phyloP scores from a whole-genome alignment of 1,139 yeast genomes.

The Kurtzmaniella quercitrusa region DNA sequence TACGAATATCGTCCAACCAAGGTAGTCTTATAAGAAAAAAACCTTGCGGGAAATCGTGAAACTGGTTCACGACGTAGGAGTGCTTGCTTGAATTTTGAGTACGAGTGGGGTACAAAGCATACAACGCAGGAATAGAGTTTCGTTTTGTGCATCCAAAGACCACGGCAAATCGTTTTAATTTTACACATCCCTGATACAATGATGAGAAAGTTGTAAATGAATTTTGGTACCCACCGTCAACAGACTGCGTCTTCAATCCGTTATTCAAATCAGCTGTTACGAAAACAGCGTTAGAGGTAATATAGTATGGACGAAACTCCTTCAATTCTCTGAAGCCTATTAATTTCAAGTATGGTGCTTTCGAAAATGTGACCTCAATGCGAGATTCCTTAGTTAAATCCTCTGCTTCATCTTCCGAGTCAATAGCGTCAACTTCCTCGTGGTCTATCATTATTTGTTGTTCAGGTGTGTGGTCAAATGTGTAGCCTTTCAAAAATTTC shows the following conservation, averaged over 20 bases:
- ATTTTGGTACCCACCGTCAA: conserved; percentile 45
- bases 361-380: conserved; percentile 17
- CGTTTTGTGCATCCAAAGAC: conserved; percentile 66
- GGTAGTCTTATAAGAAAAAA: conserved; percentile 60
- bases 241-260: conserved; percentile 22
- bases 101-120: conserved; percentile 57
- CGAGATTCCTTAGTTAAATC: conserved; percentile 11
- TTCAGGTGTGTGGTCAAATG: conserved; percentile 32
- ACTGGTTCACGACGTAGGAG: conserved; percentile 5
- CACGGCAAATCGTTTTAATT: conserved; percentile 55
- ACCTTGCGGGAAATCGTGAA: conserved; percentile 50
- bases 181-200: conserved; percentile 57
- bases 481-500: conserved; percentile 27
- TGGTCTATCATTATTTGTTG: too few relatives aligned
- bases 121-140: conserved; percentile 55
- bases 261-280: conserved; percentile 43
- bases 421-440: conserved; percentile 16
- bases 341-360: conserved; percentile 45
- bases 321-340: conserved; percentile 59
- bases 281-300: conserved; percentile 53
- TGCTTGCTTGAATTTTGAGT: conserved; percentile 16
- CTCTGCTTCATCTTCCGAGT: conserved; percentile 11
- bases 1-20: conserved; percentile 59
- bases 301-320: conserved; percentile 48
- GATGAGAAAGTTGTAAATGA: conserved; percentile 68